These are phyloP conservation scores for Epichloe bromicola DNA, from an alignment of 2,329 filamentous ascomycete genomes.

Conservation along the genomic window DNA sequence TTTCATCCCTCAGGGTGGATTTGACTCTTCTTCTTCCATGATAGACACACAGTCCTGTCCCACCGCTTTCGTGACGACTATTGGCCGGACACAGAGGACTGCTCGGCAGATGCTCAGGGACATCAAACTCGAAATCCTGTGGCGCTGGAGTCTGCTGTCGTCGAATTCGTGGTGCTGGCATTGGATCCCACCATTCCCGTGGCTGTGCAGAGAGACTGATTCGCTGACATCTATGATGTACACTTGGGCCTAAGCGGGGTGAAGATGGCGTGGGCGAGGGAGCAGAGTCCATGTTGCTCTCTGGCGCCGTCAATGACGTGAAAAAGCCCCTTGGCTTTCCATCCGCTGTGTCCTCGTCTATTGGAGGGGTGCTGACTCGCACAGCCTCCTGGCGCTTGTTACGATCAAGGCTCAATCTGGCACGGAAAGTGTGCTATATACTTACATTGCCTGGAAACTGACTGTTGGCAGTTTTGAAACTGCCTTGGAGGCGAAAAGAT, in stretches of 20 bases:
- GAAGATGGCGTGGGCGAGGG: slow-evolving; percentile 2
- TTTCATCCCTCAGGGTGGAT: slow-evolving; percentile 2
- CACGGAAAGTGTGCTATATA: background rate
- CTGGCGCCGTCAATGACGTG: slow-evolving; percentile 24
- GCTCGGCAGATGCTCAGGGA: slow-evolving; percentile 36
- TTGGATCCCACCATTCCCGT: slow-evolving; percentile 25
- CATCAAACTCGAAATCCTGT: slow-evolving; percentile 30
- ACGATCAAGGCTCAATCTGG: background rate
- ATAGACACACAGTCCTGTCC: slow-evolving; percentile 37
- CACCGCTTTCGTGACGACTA: slow-evolving; percentile 28
- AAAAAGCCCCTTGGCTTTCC: slow-evolving; percentile 30
- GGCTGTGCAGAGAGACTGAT: slow-evolving; percentile 13
- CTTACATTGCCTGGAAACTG: slow-evolving; percentile 24
- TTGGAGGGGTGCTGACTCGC: slow-evolving; percentile 35
- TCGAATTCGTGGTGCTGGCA: slow-evolving; percentile 12
- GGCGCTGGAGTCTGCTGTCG: slow-evolving; percentile 5
- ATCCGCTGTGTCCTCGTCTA: slow-evolving; percentile 25
- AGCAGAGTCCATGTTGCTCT: background rate
- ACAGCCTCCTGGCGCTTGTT: slow-evolving; percentile 29
- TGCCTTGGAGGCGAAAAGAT: slow-evolving; percentile 4
- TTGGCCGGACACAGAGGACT: slow-evolving; percentile 41
- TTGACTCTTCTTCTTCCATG: slow-evolving; percentile 25
- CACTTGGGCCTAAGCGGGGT: slow-evolving; percentile 8
- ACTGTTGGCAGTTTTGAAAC: slow-evolving; percentile 7
- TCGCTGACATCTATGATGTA: slow-evolving; percentile 10